Conservation (phyloP, 2,329 filamentous ascomycete genomes). For the Aurifilum marmelostoma region DNA sequence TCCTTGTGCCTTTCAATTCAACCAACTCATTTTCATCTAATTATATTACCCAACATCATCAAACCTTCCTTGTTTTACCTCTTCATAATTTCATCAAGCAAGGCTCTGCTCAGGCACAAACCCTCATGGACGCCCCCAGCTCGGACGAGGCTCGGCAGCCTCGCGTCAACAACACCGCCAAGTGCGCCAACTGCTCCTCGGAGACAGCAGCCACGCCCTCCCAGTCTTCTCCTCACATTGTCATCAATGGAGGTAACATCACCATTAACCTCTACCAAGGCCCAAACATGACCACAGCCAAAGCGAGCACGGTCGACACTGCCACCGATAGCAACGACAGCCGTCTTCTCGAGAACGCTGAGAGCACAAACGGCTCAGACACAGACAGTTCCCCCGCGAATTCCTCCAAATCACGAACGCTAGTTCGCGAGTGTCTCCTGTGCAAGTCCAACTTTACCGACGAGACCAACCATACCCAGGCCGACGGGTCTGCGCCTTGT, state of each 20-base stretch:
- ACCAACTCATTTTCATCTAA: neutral
- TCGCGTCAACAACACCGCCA: neutral
- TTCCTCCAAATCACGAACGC: neutral
- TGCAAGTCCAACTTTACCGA: slow-evolving; percentile 1
- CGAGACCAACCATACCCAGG: neutral
- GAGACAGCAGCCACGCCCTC: no score
- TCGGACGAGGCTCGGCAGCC: neutral
- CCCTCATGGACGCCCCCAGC: neutral
- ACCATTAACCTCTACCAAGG: neutral
- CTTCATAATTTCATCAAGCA: neutral
- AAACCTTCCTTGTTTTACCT: neutral
- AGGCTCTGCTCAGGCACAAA: neutral
- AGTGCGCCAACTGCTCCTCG: neutral
- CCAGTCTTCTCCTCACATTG: neutral
- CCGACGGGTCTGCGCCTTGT: neutral
- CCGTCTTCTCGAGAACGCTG: neutral
- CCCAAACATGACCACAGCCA: neutral
- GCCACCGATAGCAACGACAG: neutral
- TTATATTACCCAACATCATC: neutral
- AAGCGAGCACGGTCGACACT: neutral
- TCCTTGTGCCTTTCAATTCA: neutral
- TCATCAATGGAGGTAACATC: neutral
- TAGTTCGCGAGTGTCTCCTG: neutral
- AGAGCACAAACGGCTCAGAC: neutral
- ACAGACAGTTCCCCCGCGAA: neutral